Evolutionary conservation across 345 rosid species (phyloP).

Genomic region (Brassica cretica): DNA sequence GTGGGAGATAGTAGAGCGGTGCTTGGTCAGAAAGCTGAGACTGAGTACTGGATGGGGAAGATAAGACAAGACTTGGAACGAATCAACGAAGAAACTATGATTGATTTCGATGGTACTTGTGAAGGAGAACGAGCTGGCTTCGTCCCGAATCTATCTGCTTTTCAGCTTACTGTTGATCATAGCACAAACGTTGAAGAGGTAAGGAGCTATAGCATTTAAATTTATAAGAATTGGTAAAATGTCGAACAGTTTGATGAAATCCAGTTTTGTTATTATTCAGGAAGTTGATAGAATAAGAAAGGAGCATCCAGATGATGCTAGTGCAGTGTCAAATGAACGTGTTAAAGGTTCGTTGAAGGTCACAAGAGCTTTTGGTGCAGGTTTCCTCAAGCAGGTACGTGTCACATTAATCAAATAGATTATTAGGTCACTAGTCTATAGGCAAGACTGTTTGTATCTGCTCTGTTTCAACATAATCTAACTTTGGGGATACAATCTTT

Average conservation of each 20-base stretch:
- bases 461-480: not conserved
- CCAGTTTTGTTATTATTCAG: conserved; percentile 44
- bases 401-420: not conserved
- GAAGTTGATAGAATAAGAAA: conserved; percentile 79
- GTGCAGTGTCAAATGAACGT: conserved; percentile 71
- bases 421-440: not conserved
- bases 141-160: conserved; percentile 50
- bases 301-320: conserved; percentile 83
- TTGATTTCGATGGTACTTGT: conserved; percentile 65
- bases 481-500: conserved; percentile 14
- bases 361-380: conserved; percentile 97
- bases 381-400: conserved; percentile 88
- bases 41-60: conserved; percentile 74
- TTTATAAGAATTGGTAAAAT: not conserved
- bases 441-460: not conserved
- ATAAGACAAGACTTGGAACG: conserved; percentile 77
- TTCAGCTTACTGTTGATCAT: conserved; percentile 86
- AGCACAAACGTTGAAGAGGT: conserved; percentile 91
- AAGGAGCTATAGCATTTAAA: not conserved
- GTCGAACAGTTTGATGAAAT: not conserved
- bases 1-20: conserved; percentile 97
- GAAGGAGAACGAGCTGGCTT: conserved; percentile 42
- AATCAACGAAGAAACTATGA: conserved; percentile 83
- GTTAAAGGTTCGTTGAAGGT: conserved; percentile 95
- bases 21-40: conserved; percentile 70